phyloP scores from a whole-genome alignment of 1,139 yeast genomes.

The Suhomyces coccinellae region DNA sequence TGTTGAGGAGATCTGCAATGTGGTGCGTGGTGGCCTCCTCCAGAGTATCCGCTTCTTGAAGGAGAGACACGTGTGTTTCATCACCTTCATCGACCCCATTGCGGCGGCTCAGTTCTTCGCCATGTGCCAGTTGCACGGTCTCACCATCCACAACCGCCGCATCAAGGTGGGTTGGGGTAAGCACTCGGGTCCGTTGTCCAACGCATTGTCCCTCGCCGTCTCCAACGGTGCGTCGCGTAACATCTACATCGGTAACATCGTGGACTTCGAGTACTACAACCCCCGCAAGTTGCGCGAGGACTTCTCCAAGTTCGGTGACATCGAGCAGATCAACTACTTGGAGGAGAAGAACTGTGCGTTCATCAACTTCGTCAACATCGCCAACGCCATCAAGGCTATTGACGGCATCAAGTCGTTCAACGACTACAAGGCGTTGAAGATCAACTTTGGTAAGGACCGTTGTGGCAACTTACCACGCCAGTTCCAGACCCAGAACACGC shows the following conservation, averaged over 20 bases:
- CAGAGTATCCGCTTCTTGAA: slow-evolving; percentile 72
- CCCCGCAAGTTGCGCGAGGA: slow-evolving; percentile 62
- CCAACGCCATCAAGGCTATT: slow-evolving; percentile 82
- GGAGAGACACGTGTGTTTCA: slow-evolving; percentile 86
- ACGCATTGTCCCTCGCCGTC: slow-evolving; percentile 79
- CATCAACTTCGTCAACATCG: slow-evolving; percentile 74
- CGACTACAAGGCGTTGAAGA: slow-evolving; percentile 43
- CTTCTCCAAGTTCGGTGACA: slow-evolving; percentile 71
- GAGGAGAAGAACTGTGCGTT: slow-evolving; percentile 82
- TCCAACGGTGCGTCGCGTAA: slow-evolving; percentile 93
- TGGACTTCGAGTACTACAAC: slow-evolving; percentile 50
- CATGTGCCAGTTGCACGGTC: slow-evolving; percentile 78
- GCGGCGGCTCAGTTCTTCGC: slow-evolving; percentile 96
- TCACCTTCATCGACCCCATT: slow-evolving; percentile 86
- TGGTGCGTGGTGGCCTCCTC: slow-evolving; percentile 87
- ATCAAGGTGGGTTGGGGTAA: slow-evolving; percentile 96
- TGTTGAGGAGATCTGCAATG: slow-evolving; percentile 90
- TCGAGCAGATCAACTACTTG: slow-evolving; percentile 76
- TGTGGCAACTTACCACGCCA: slow-evolving; percentile 82
- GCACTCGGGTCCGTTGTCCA: slow-evolving; percentile 87
- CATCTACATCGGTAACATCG: slow-evolving; percentile 75
- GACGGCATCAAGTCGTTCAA: slow-evolving; percentile 54
- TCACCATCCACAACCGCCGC: slow-evolving; percentile 76
- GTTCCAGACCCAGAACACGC: slow-evolving; percentile 28
- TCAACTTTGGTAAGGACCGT: slow-evolving; percentile 86